Evolutionary conservation across 805 yeast genomes (phyloP), one percentile per base, ranked within the genome.

Genomic region (Cyberlindnera maclurae): DNA sequence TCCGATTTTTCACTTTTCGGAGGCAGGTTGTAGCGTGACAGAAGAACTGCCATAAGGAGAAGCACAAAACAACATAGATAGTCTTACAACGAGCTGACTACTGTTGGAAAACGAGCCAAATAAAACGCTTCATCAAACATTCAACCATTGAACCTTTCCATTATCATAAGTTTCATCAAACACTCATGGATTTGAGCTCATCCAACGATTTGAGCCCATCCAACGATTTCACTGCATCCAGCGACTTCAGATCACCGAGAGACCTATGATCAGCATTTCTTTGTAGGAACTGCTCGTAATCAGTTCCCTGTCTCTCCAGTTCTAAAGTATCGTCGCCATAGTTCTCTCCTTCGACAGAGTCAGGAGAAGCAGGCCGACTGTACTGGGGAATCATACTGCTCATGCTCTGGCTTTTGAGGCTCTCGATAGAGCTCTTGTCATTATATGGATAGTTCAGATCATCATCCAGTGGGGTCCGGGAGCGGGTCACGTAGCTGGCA

Each of bases 311-410:
- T 29, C 44, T 40, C 32, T 48, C 51, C 27, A 42, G 37, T 31
- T 48, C 49, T n/a, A 42, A 37, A 5, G 39, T 41, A 26, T 37
- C 42, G 17, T 42, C 49, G 3, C 43, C 42, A 28, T 38, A 42
- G 9, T 42, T 40, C 17, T 17, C 33, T 10, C 16, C 26, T 4
- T 27, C 26, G 26, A 28, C 17, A 12, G 37, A 34, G 16, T n/a
- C 26, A 3, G 47, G 37, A 1, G 43, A 24, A 28, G 32, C 46
- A 1, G 44, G 44, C 18, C 43, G 44, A 31, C 51, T 45, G 29
- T 50, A 51, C 33, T 53, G 57, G 2, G 58, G 58, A 4, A 54
- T 52, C 56, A 54, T 50, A 30, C 58, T 54, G 29, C 52, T 40
- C 27, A 51, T 42, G 32, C 55, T 51, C 29, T 48, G 47, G 32